Base-by-base conservation (phyloP, 2,329 filamentous ascomycete genomes). In the Helminthosporium solani region DNA sequence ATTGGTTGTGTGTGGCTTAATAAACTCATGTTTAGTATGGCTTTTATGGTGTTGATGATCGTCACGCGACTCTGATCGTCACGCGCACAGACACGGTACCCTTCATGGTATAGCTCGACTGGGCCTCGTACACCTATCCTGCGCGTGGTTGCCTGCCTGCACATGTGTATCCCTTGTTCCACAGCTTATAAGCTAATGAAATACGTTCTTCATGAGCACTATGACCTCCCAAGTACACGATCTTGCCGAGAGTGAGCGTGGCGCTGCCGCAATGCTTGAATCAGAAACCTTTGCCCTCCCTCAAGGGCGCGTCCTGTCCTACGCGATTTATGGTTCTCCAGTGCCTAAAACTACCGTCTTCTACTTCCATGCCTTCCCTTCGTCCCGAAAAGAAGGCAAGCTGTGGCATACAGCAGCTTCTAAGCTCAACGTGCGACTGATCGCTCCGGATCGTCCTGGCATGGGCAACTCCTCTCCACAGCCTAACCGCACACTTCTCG, bases 361-460 rank as follows among this genome's bases (percentile, higher is more conserved):
- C 38, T 75, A 68, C 55, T 66, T 75, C 42, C 74, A 78, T 44
- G 70, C 74, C 33, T 70, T 68, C 37, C 72, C 73, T 4, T 70
- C 68, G 11, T 76, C 70, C 7, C 71, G 74, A 25, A 60, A 73
- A 15, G 73, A 77, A 58, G 67, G 57, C 16, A 64, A 61, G 19
- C 52, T 63, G 9, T 61, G 70, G 46, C 64, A 74, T 46, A 47
- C 64, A 0, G 45, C 57, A 11, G 70, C 67, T 30, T 53, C 58
- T 11, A 65, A 64, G 7, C 67, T 66, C 18, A 59, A 60, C 25
- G 53, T 73, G 18, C 70, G 71, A 12, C 56, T 77, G 34, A 70
- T 78, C 43, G 59, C 64, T 6, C 63, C 70, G 11, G 75, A 78
- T 41, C 62, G 74, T 8, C 75, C 74, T 9, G 74, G 75, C 7